A percentile compares a stretch with the other conserved stretches of the same genome.
These are phyloP conservation scores for Fusarium palustre DNA, from an alignment of 2,329 filamentous ascomycete species.

Conservation along the genomic window DNA sequence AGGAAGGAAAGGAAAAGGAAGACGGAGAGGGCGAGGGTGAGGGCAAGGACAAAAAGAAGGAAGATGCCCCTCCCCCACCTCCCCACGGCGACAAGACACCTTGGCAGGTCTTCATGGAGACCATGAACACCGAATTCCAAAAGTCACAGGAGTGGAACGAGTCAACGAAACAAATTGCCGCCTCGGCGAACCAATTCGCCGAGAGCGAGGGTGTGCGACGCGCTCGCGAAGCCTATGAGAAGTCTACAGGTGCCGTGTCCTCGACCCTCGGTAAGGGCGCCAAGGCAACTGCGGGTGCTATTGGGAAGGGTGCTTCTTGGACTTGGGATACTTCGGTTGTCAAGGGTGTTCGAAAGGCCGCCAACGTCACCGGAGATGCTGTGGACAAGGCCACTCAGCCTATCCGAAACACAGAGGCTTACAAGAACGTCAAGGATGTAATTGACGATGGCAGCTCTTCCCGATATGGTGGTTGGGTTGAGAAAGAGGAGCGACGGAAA, in stretches of 20 bases:
- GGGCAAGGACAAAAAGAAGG: slow-evolving; percentile 69
- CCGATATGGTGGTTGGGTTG: slow-evolving; percentile 94
- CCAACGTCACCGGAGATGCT: slow-evolving; percentile 84
- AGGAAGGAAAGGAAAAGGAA: slow-evolving; percentile 62
- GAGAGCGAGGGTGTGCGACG: slow-evolving; percentile 92
- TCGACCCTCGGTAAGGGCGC: slow-evolving; percentile 82
- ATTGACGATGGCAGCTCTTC: slow-evolving; percentile 98
- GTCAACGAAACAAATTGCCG: slow-evolving; percentile 92
- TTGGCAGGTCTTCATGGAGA: slow-evolving; percentile 98
- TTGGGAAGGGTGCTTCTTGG: slow-evolving; percentile 93
- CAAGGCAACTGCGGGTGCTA: slow-evolving; percentile 84
- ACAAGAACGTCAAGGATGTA: slow-evolving; percentile 92
- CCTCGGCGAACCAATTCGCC: slow-evolving; percentile 88
- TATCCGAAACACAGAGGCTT: slow-evolving; percentile 93
- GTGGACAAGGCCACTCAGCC: slow-evolving; percentile 96
- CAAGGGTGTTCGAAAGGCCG: slow-evolving; percentile 88
- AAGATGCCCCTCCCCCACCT: slow-evolving; percentile 85
- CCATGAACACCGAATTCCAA: slow-evolving; percentile 93
- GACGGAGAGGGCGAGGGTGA: slow-evolving; percentile 61
- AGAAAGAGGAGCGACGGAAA: slow-evolving; percentile 92
- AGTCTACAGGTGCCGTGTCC: slow-evolving; percentile 84
- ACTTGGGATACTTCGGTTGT: slow-evolving; percentile 97
- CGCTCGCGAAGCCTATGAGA: slow-evolving; percentile 87
- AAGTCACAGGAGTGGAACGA: slow-evolving; percentile 99
- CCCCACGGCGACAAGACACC: slow-evolving; percentile 98